Conservation (phyloP, 306 rosid species). For the Vigna mungo region DNA sequence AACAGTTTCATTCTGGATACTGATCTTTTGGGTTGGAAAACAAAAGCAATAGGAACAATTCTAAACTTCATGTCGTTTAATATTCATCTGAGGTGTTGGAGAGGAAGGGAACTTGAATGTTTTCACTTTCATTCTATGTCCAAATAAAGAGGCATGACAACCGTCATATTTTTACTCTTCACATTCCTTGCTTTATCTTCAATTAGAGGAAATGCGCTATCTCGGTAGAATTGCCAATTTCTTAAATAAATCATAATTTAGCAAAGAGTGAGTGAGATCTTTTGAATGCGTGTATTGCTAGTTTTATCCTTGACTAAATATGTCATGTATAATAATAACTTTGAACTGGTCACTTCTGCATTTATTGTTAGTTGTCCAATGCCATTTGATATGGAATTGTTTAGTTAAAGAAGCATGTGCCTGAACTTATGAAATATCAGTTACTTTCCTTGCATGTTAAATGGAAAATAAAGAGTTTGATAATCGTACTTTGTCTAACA, state of each 20-base stretch:
- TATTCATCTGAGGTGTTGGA: background rate
- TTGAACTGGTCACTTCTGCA: background rate
- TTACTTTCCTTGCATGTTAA: background rate
- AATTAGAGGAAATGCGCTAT: background rate
- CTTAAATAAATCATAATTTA: background rate
- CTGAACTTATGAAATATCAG: background rate
- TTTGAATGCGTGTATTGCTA: background rate
- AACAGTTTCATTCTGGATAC: constrained; percentile 11
- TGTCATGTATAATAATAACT: background rate
- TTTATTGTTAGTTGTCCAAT: background rate
- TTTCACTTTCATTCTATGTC: constrained; percentile 13
- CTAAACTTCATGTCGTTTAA: background rate
- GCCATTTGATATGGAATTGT: background rate
- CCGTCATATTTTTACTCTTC: background rate
- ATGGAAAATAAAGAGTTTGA: background rate
- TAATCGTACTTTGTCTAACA: constrained; percentile 9
- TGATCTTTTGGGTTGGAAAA: constrained; percentile 21
- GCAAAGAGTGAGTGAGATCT: background rate
- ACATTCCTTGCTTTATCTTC: constrained; percentile 4
- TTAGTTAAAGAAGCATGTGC: constrained; percentile 11
- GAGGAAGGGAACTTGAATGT: constrained; percentile 2
- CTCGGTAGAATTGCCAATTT: constrained; percentile 5
- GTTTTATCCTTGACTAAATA: constrained; percentile 18
- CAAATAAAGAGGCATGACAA: background rate
- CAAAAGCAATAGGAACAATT: background rate